phyloP scores from a whole-genome alignment of 805 yeast species.

The Torulaspora franciscae region DNA sequence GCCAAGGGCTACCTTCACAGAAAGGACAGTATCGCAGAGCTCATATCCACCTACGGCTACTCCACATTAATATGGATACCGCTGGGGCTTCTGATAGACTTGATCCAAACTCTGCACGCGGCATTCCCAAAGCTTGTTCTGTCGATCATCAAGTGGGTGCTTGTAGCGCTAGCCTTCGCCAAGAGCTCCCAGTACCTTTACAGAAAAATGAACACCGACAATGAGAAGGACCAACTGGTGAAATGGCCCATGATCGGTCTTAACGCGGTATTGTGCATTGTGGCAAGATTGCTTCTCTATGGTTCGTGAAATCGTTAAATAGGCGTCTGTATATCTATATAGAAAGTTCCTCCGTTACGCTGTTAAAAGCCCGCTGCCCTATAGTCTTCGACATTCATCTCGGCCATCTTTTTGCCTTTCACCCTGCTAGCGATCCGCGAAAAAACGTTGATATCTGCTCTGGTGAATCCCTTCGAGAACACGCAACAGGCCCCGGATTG shows the following conservation, averaged over 20 bases:
- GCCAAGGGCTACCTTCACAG: conserved; percentile 11
- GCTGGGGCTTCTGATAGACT: conserved; percentile 33
- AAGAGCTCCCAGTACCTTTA: conserved; percentile 11
- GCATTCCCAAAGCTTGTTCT: neutral
- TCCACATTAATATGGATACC: conserved; percentile 84
- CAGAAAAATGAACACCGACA: conserved; percentile 1
- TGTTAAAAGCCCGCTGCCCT: conserved; percentile 19
- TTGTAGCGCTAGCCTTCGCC: conserved; percentile 11
- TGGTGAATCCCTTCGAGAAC: conserved; percentile 53
- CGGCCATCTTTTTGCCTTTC: conserved; percentile 15
- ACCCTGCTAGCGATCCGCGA: conserved; percentile 17
- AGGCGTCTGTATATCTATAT: conserved; percentile 1
- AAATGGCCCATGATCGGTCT: conserved; percentile 1
- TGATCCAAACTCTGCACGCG: conserved; percentile 4
- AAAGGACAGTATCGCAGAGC: conserved; percentile 41
- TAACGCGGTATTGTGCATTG: conserved; percentile 21
- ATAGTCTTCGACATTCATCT: conserved; percentile 21
- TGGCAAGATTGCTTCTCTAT: conserved; percentile 21
- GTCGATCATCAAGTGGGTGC: conserved; percentile 9
- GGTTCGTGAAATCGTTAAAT: conserved; percentile 12
- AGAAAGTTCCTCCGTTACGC: neutral
- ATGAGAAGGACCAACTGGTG: neutral
- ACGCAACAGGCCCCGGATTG: conserved; percentile 39
- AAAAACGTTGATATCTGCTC: conserved; percentile 27
- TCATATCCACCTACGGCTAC: conserved; percentile 79